Evolutionary conservation across 1,284 basidiomycete genomes (phyloP).

Genomic region (Omphalotus olearius): DNA sequence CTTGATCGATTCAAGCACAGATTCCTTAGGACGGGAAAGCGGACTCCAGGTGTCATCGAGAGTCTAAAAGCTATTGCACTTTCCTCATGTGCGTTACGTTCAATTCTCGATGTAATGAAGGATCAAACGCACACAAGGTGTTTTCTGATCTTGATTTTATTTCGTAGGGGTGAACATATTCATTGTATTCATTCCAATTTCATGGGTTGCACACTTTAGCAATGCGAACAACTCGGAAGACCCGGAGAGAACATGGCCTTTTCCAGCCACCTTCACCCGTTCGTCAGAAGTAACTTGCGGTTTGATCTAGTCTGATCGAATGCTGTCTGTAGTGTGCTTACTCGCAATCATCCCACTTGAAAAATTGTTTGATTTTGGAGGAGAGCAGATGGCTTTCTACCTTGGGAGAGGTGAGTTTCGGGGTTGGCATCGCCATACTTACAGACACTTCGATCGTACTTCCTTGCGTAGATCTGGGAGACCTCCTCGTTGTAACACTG

Average conservation of each 20-base stretch:
- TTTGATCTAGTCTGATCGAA: conserved; percentile 12
- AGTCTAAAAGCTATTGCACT: conserved; percentile 43
- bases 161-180: conserved; percentile 53
- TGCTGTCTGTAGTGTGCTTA: conserved; percentile 41
- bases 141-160: conserved; percentile 1
- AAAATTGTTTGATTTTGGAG: conserved; percentile 54
- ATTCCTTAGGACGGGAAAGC: conserved; percentile 47
- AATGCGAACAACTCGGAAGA: conserved; percentile 14
- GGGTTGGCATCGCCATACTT: not conserved
- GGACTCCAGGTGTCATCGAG: conserved; percentile 37
- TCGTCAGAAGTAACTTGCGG: conserved; percentile 15
- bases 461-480: conserved; percentile 44
- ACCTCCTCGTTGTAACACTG: conserved; percentile 52
- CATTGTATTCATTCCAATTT: conserved; percentile 54
- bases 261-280: conserved; percentile 34
- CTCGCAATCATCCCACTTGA: conserved; percentile 53
- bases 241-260: conserved; percentile 22
- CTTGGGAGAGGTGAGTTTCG: conserved; percentile 14
- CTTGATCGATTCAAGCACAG: conserved; percentile 37
- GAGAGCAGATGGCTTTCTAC: conserved; percentile 56
- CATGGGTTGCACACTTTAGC: conserved; percentile 56
- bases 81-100: conserved; percentile 46
- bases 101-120: not conserved
- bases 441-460: conserved; percentile 21
- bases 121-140: not conserved